Evolutionary conservation across 177 flowering plant species (phyloP).

Genomic region (Vitis hybrid): DNA sequence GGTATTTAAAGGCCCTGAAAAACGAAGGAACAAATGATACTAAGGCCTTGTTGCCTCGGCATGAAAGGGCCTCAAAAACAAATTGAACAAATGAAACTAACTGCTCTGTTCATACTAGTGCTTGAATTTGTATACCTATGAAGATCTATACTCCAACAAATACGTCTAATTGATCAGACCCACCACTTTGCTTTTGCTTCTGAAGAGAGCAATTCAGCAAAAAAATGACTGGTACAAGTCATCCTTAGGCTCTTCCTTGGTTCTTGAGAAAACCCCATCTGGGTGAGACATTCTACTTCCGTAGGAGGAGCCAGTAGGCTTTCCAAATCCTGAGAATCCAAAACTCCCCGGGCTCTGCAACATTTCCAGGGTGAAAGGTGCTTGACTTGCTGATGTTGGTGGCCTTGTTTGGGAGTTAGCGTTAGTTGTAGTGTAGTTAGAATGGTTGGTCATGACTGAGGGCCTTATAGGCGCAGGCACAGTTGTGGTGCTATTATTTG

Average conservation of each 20-base stretch:
- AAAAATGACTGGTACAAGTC: too few species aligned
- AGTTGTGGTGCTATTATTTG: constrained; percentile 12
- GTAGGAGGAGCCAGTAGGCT: constrained; percentile 16
- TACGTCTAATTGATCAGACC: constrained; percentile 7
- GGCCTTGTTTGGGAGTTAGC: constrained; percentile 21
- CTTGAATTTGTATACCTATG: neutral
- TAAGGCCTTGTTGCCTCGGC: neutral
- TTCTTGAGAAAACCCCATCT: constrained; percentile 14
- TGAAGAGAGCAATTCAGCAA: too few species aligned
- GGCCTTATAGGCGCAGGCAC: constrained; percentile 43
- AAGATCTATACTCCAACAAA: constrained; percentile 3
- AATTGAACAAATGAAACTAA: constrained; percentile 2
- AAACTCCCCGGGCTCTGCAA: constrained; percentile 32
- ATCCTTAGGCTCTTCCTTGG: constrained; percentile 47
- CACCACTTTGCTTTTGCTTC: too few species aligned
- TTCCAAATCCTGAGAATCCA: constrained; percentile 32
- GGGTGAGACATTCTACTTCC: constrained; percentile 26
- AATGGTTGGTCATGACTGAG: constrained; percentile 18
- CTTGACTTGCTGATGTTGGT: constrained; percentile 32
- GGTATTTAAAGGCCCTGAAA: neutral
- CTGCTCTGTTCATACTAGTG: neutral
- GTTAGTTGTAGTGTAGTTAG: constrained; percentile 21
- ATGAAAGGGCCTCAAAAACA: neutral
- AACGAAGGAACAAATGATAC: constrained; percentile 9
- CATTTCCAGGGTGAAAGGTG: constrained; percentile 50